phyloP scores from a whole-genome alignment of 176 grass and related monocot genomes.

The Themeda triandra region DNA sequence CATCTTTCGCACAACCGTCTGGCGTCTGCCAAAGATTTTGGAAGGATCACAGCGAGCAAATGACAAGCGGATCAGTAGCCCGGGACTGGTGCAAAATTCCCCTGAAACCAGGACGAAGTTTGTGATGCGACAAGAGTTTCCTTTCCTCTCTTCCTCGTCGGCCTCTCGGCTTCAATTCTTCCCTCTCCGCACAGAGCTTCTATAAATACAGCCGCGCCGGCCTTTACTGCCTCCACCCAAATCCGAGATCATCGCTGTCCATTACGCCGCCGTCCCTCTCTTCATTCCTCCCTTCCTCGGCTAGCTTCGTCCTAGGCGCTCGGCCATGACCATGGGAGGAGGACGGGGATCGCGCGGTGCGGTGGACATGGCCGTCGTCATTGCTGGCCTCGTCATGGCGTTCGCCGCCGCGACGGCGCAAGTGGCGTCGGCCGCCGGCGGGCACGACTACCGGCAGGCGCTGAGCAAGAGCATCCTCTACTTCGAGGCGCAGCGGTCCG shows the following conservation, averaged over 20 bases:
- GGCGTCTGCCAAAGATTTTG: not conserved
- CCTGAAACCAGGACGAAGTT: not conserved
- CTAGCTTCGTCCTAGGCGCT: not conserved
- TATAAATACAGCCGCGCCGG: slow-evolving; percentile 23
- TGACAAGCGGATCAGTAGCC: not conserved
- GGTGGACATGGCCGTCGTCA: not conserved
- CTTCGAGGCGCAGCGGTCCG: slow-evolving; percentile 92
- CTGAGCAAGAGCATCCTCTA: slow-evolving; percentile 94
- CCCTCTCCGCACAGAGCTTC: not conserved
- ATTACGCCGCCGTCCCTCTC: not conserved
- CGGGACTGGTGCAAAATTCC: not conserved
- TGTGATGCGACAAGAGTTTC: too few species aligned
- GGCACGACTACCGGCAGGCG: slow-evolving; percentile 69
- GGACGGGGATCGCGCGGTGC: not conserved
- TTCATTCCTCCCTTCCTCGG: too few species aligned
- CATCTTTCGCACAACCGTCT: too few species aligned
- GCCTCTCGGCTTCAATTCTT: not conserved
- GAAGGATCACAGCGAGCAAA: not conserved
- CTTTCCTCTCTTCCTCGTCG: not conserved
- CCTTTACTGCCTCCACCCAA: slow-evolving; percentile 1
- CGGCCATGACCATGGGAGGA: slow-evolving; percentile 1
- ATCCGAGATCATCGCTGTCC: not conserved
- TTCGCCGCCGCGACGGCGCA: slow-evolving; percentile 27
- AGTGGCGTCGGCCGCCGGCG: slow-evolving; percentile 23
- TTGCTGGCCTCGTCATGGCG: slow-evolving; percentile 9